Conservation (phyloP, 2,329 filamentous ascomycete species). For the Cercospora janseana region DNA sequence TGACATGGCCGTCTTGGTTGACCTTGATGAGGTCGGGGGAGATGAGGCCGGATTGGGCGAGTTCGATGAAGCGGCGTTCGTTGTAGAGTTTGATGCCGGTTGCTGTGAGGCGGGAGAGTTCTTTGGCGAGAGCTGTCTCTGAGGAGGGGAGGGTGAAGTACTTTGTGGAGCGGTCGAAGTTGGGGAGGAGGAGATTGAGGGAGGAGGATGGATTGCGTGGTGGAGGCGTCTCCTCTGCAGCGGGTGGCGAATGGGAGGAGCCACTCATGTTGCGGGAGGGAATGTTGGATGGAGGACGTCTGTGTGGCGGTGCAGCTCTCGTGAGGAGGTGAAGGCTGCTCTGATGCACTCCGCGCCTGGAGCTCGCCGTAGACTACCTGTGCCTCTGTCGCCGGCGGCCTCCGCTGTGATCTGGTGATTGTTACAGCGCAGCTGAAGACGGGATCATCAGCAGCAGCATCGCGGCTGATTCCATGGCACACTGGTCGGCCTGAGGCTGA, state of each 20-base stretch:
- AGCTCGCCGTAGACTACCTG: no score
- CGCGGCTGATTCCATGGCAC: no score
- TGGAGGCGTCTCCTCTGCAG: not conserved
- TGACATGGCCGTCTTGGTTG: slow-evolving; percentile 10
- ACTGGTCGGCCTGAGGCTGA: no score
- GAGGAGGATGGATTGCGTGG: slow-evolving; percentile 3
- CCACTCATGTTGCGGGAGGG: not conserved
- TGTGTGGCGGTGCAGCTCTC: not conserved
- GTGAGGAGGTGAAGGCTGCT: not conserved
- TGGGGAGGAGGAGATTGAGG: slow-evolving; percentile 1
- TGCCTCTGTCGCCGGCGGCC: no score
- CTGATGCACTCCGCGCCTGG: no score
- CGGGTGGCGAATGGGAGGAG: not conserved
- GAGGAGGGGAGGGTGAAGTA: not conserved
- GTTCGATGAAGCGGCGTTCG: slow-evolving; percentile 1
- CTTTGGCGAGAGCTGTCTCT: not conserved
- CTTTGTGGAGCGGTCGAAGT: slow-evolving; percentile 1
- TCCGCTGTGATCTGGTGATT: no score
- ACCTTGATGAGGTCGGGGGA: slow-evolving; percentile 4
- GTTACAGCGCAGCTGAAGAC: no score
- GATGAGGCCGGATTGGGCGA: slow-evolving; percentile 11
- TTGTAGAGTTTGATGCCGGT: slow-evolving; percentile 12
- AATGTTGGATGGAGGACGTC: not conserved
- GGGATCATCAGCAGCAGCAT: no score
- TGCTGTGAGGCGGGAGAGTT: slow-evolving; percentile 4